These are phyloP conservation scores for Vicia faba DNA, from an alignment of 306 rosid genomes.

Conservation along the genomic window DNA sequence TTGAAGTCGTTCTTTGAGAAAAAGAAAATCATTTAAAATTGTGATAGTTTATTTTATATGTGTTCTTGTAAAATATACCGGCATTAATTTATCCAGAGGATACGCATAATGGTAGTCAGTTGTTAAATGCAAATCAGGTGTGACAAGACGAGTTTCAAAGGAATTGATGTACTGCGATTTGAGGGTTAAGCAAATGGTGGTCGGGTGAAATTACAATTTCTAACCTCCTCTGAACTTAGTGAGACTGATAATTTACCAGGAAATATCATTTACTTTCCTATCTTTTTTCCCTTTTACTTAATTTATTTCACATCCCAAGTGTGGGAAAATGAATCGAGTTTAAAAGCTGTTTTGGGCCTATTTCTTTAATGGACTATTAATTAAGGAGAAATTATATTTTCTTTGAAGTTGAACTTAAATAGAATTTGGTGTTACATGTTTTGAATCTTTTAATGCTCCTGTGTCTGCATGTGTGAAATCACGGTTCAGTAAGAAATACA, in stretches of 20 bases:
- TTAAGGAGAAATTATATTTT: background rate
- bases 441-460: background rate
- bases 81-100: conserved; percentile 41
- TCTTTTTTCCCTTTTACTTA: background rate
- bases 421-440: background rate
- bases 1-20: conserved; percentile 91
- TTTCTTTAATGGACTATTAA: background rate
- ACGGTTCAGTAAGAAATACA: too few species aligned
- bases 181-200: background rate
- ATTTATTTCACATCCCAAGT: background rate
- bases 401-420: background rate
- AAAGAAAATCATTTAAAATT: conserved; percentile 79
- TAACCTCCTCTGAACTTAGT: background rate
- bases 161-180: background rate
- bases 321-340: background rate
- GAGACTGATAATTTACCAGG: conserved; percentile 5
- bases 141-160: conserved; percentile 23
- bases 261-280: background rate
- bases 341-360: background rate
- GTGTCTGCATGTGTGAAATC: background rate
- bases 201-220: conserved; percentile 2
- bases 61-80: conserved; percentile 51
- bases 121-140: conserved; percentile 26
- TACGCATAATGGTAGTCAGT: conserved; percentile 35
- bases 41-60: conserved; percentile 21